These are phyloP conservation scores for Balamuthia mandrillaris DNA, from an alignment of 208 protist species.

Conservation along the genomic window DNA sequence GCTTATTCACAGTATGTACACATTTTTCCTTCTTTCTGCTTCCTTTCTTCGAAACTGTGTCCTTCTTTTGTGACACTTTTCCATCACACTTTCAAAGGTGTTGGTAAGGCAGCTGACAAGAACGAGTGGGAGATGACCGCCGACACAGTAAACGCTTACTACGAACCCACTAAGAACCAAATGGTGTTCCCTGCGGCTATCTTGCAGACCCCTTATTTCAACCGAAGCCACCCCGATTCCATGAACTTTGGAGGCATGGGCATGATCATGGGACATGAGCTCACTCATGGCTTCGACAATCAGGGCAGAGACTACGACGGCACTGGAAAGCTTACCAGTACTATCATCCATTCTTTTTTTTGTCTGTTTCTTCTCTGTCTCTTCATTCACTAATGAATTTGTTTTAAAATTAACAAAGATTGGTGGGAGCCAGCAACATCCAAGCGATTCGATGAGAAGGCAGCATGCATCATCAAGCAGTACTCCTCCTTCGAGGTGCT, in stretches of 20 bases:
- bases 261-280: slow-evolving; percentile 35
- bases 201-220: slow-evolving; percentile 53
- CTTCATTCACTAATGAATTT: no score
- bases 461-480: not conserved
- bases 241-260: slow-evolving; percentile 35
- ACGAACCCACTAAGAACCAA: slow-evolving; percentile 7
- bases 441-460: not conserved
- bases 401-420: no score
- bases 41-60: no score
- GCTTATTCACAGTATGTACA: no score
- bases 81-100: not conserved
- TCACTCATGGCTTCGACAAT: slow-evolving; percentile 31
- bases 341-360: no score
- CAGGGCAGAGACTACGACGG: not conserved
- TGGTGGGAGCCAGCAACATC: slow-evolving; percentile 4
- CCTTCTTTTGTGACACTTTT: not conserved
- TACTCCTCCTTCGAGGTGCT: slow-evolving; percentile 16
- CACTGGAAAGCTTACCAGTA: slow-evolving; percentile 32
- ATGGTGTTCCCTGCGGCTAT: slow-evolving; percentile 38
- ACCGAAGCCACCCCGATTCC: not conserved
- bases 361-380: no score
- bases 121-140: slow-evolving; percentile 19
- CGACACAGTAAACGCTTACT: slow-evolving; percentile 21
- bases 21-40: no score
- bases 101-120: slow-evolving; percentile 11